A percentile compares a stretch with the other conserved stretches of the same genome.
Evolutionary conservation across 2,329 filamentous ascomycete species (phyloP).

Genomic region (Coleophoma eucalyptorum): DNA sequence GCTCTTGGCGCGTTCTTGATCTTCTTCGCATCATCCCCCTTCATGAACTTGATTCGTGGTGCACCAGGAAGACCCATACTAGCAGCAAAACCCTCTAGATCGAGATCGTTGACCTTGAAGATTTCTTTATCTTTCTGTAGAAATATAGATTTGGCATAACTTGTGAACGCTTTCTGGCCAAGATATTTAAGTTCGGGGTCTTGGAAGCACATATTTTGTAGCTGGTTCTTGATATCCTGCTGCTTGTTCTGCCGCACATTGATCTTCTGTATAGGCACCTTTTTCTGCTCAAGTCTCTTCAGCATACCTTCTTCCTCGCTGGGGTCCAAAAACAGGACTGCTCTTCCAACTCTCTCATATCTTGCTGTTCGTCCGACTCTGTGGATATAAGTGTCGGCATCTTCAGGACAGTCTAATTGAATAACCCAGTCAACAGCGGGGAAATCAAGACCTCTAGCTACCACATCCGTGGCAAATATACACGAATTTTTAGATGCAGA

Average conservation of each 20-base stretch:
- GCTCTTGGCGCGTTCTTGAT: slow-evolving; percentile 81
- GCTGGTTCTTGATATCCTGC: slow-evolving; percentile 74
- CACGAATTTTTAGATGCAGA: slow-evolving; percentile 77
- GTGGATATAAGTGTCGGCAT: slow-evolving; percentile 97
- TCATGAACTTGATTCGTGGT: slow-evolving; percentile 89
- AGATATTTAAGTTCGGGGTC: slow-evolving; percentile 91
- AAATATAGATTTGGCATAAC: slow-evolving; percentile 80
- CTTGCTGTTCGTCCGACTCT: slow-evolving; percentile 92
- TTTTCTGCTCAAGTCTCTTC: slow-evolving; percentile 78
- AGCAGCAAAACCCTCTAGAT: slow-evolving; percentile 79
- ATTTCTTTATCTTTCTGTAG: slow-evolving; percentile 89
- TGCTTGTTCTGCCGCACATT: slow-evolving; percentile 89
- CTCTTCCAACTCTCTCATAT: slow-evolving; percentile 82
- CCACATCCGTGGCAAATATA: slow-evolving; percentile 92
- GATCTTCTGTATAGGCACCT: slow-evolving; percentile 82
- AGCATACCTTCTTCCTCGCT: slow-evolving; percentile 93
- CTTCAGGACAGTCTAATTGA: slow-evolving; percentile 96
- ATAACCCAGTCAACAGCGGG: slow-evolving; percentile 98
- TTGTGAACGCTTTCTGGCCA: slow-evolving; percentile 93
- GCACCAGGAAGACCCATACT: slow-evolving; percentile 88
- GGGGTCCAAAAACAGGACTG: slow-evolving; percentile 87
- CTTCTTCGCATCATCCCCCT: slow-evolving; percentile 82
- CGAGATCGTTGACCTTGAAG: slow-evolving; percentile 79
- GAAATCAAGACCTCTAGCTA: slow-evolving; percentile 91
- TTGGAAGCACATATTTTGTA: slow-evolving; percentile 96